Conservation (phyloP, 139 green algal genomes). For the Micractinium sp. region DNA sequence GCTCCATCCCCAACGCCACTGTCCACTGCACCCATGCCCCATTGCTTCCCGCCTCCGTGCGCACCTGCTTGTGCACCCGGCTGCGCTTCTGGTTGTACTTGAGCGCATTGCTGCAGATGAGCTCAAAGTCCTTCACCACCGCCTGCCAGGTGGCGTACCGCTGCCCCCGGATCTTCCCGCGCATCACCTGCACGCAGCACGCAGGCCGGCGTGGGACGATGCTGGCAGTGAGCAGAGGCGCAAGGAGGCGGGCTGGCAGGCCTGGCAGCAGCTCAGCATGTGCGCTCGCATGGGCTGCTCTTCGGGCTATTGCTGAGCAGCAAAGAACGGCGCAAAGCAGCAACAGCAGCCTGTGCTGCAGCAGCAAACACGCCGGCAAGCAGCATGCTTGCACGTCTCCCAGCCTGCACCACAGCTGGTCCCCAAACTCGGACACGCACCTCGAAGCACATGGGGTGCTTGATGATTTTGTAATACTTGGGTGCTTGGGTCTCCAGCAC, state of each 20-base stretch:
- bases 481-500: conserved; percentile 63
- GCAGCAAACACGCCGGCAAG: background rate
- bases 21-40: background rate
- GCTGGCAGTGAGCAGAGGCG: background rate
- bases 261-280: background rate
- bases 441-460: conserved; percentile 74
- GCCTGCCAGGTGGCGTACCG: conserved; percentile 56
- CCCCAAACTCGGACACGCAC: conserved; percentile 19
- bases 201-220: background rate
- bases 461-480: conserved; percentile 63
- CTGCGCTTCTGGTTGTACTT: conserved; percentile 69
- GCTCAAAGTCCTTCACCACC: conserved; percentile 73
- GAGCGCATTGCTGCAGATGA: conserved; percentile 75
- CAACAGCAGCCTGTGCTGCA: background rate
- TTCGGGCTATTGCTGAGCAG: background rate
- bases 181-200: conserved; percentile 45
- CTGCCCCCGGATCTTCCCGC: conserved; percentile 52
- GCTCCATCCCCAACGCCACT: background rate
- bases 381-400: background rate
- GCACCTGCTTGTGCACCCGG: conserved; percentile 62
- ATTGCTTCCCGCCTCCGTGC: background rate
- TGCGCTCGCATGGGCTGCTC: no score
- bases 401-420: background rate
- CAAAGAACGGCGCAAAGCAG: background rate
- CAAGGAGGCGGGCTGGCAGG: background rate